Evolutionary conservation across 192 early-diverging fungal genomes (phyloP), one percentile per base, ranked within the genome.

Genomic region (Coemansia reversa): DNA sequence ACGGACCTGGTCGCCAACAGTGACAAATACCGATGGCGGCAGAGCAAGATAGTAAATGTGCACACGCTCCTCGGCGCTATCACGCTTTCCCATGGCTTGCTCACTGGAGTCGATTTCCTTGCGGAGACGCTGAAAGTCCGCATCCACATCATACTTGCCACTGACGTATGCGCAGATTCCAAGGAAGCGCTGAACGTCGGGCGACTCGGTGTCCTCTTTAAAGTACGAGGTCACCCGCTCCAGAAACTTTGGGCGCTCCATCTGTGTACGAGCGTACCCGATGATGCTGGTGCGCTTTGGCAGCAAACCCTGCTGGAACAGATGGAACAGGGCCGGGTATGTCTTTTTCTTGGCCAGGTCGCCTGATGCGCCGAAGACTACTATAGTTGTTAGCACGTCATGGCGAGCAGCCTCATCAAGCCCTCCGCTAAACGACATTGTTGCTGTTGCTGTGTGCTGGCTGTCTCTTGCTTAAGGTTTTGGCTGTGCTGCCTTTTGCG

Each of bases 271-370:
- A 4, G 96, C 92, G 79, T 98, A 98, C 16, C 96, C 96, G 50
- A 98, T 79, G 62, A 98, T 92, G 51, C 77, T 82, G 18, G 86
- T 86, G 33, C 87, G 83, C n/a, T 75, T 72, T 27, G 92, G 91
- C 7, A 98, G 83, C 65, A 92, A 90, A 2, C 84, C 83, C 78
- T 92, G 91, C 60, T 88, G 88, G 84, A 89, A 97, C 50, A 97
- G 88, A 47, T 92, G 92, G 83, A 95, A 98, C 42, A 98, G 87
- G 3, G 95, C 93, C 7, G 96, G 96, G 75, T 89, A 98, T 27
- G 96, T 97, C 84, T 98, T 98, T 58, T 98, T 98, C 84, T 93
- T 97, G 32, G 96, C 96, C 53, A 98, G 87, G 75, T 98, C 96
- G 55, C 96, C 96, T 16, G 90, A 92, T 27, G 93, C 93, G 32